A percentile compares a stretch with the other conserved stretches of the same genome.
These are phyloP conservation scores for Pseudohalonectria lignicola DNA, from an alignment of 2,329 filamentous ascomycete genomes.

Conservation along the genomic window DNA sequence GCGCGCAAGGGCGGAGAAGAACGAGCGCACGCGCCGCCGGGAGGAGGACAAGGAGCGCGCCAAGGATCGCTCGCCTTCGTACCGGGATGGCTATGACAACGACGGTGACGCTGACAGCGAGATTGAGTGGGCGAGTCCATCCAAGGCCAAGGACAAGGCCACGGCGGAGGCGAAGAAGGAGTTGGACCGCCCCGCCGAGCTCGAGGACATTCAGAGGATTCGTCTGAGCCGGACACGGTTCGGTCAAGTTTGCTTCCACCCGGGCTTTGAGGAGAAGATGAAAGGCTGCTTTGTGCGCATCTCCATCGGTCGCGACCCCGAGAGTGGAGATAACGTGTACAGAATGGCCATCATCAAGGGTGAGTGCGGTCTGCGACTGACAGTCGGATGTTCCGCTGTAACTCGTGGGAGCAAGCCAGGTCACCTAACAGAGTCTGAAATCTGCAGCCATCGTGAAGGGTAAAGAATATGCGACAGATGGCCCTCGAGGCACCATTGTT, in stretches of 20 bases:
- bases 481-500: slow-evolving; percentile 65
- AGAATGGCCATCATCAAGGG: slow-evolving; percentile 83
- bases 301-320: slow-evolving; percentile 65
- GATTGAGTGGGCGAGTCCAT: slow-evolving; percentile 58
- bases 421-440: too few species aligned
- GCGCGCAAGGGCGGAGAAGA: slow-evolving; percentile 52
- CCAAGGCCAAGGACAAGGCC: slow-evolving; percentile 36
- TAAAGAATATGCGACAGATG: slow-evolving; percentile 73
- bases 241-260: slow-evolving; percentile 85
- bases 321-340: slow-evolving; percentile 67
- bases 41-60: slow-evolving; percentile 50
- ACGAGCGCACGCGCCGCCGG: slow-evolving; percentile 50
- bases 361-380: slow-evolving; percentile 23
- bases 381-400: too few species aligned
- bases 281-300: slow-evolving; percentile 78
- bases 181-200: slow-evolving; percentile 51
- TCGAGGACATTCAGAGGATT: slow-evolving; percentile 76
- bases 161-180: slow-evolving; percentile 49
- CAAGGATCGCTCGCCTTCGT: slow-evolving; percentile 23
- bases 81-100: slow-evolving; percentile 27
- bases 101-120: slow-evolving; percentile 66
- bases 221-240: slow-evolving; percentile 80
- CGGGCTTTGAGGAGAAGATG: slow-evolving; percentile 74
- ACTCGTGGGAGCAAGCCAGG: slow-evolving; percentile 1
- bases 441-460: slow-evolving; percentile 73